Base-by-base conservation (phyloP, 768 basidiomycete species). In the Mycena maculata region DNA sequence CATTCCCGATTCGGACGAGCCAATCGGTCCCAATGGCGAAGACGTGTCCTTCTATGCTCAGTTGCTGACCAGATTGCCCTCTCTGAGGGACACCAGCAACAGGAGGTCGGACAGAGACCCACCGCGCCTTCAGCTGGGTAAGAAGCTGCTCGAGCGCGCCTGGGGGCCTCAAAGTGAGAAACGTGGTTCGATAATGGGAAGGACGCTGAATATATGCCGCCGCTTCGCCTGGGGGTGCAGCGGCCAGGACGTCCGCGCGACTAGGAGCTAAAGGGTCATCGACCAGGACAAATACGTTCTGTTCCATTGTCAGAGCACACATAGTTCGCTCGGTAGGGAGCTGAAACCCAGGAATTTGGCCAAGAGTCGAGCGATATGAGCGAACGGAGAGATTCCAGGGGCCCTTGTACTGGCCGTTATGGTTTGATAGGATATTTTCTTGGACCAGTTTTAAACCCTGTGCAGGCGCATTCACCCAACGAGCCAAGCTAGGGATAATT, bases 391-490 rank as follows among this genome's bases (percentile, higher is more conserved):
- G 83, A 56, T 83, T 82, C 93, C 92, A 94, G 78, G 83, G 87
- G 18, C 91, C 90, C 70, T 78, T 83, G 69, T 76, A 81, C 58
- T 82, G 78, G 25, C 90, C 92, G 75, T 90, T 88, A 75, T 94
- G 92, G 70, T 94, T 94, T 39, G 83, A 80, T 2, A 82, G 65
- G 48, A 94, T 89, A 69, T 93, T 93, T 47, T 91, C 86, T 66
- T 83, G 79, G 38, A 94, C 89, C 53, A 90, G 83, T 55, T 89
- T 85, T 23, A 94, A 77, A 30, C 92, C 91, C 59, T 86, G 85
- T 13, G 88, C 83, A 4, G 93, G 92, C n/a, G 92, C 90, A 77
- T 94, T 93, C 30, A 90, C 85, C 93, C 92, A 93, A 69, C 93
- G 86, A 45, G 91, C 93, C 57, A 94, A 80, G 49, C 92, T 93